phyloP scores from a whole-genome alignment of 352 stramenopile genomes.

The Peronospora belbahrii region DNA sequence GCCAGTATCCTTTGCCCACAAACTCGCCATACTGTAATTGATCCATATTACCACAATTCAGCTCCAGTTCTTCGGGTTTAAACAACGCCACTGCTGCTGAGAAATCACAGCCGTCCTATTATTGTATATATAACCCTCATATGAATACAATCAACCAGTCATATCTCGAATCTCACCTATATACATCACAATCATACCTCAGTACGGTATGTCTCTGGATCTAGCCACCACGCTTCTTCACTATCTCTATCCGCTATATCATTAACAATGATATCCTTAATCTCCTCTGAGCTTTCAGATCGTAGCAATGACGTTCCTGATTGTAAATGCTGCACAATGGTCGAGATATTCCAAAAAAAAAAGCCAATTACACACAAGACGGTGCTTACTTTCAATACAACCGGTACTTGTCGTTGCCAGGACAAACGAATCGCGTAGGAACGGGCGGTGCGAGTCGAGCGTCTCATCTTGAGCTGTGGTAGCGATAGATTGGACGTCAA shows the following conservation, averaged over 20 bases:
- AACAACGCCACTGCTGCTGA: constrained; percentile 46
- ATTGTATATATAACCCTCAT: background rate
- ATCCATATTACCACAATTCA: constrained; percentile 65
- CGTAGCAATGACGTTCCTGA: constrained; percentile 11
- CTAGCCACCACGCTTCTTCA: constrained; percentile 41
- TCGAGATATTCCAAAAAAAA: constrained; percentile 51
- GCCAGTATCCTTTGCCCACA: constrained; percentile 63
- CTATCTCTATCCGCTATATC: constrained; percentile 2
- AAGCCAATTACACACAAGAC: constrained; percentile 27
- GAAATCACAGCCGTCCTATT: constrained; percentile 58
- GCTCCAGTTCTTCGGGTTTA: constrained; percentile 46
- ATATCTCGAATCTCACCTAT: background rate
- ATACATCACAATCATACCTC: constrained; percentile 21
- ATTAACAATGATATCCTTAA: constrained; percentile 6
- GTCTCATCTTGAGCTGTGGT: constrained; percentile 13
- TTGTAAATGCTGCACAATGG: constrained; percentile 27
- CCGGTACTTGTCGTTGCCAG: constrained; percentile 14
- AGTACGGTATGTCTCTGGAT: constrained; percentile 36
- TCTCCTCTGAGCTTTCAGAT: constrained; percentile 1
- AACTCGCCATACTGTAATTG: constrained; percentile 42
- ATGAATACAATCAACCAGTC: constrained; percentile 1
- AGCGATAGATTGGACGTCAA: too few relatives aligned
- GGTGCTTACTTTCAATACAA: constrained; percentile 24
- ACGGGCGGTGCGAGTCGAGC: constrained; percentile 13
- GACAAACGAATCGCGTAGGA: constrained; percentile 18